Conservation (phyloP, 192 early-diverging fungal genomes). For the Linnemannia schmuckeri region DNA sequence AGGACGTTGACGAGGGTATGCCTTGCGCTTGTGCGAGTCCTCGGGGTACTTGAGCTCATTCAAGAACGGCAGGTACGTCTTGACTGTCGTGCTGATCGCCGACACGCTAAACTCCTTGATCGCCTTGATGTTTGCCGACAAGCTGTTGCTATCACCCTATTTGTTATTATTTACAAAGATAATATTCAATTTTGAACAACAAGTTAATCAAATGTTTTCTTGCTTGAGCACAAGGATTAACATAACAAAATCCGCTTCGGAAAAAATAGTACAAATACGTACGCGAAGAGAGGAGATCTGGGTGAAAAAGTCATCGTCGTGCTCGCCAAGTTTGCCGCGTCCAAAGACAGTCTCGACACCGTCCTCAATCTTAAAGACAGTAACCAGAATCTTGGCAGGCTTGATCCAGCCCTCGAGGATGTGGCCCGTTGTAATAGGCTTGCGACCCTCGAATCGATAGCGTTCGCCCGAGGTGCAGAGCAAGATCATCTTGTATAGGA, state of each 20-base stretch:
- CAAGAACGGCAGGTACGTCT: conserved; percentile 48
- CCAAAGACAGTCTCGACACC: conserved; percentile 49
- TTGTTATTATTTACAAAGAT: not conserved
- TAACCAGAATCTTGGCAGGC: conserved; percentile 50
- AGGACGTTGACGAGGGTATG: conserved; percentile 37
- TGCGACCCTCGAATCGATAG: conserved; percentile 58
- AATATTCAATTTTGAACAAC: not conserved
- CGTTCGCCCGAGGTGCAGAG: conserved; percentile 46
- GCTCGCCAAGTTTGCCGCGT: conserved; percentile 53
- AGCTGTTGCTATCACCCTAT: conserved; percentile 35
- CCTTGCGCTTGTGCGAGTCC: conserved; percentile 40
- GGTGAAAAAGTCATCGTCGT: conserved; percentile 47
- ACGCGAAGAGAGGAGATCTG: conserved; percentile 48
- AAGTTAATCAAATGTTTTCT: too few relatives aligned
- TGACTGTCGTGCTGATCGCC: conserved; percentile 20
- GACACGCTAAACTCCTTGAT: conserved; percentile 31
- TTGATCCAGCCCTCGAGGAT: conserved; percentile 56
- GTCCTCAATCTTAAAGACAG: conserved; percentile 47
- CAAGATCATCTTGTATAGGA: conserved; percentile 56
- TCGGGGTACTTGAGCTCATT: conserved; percentile 55
- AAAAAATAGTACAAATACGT: conserved; percentile 12
- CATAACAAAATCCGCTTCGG: not conserved
- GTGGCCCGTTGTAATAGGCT: conserved; percentile 45
- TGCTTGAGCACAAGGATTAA: not conserved
- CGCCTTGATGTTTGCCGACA: conserved; percentile 18